These are phyloP conservation scores for Lepraria neglecta DNA, from an alignment of 495 filamentous ascomycete genomes.

Conservation along the genomic window DNA sequence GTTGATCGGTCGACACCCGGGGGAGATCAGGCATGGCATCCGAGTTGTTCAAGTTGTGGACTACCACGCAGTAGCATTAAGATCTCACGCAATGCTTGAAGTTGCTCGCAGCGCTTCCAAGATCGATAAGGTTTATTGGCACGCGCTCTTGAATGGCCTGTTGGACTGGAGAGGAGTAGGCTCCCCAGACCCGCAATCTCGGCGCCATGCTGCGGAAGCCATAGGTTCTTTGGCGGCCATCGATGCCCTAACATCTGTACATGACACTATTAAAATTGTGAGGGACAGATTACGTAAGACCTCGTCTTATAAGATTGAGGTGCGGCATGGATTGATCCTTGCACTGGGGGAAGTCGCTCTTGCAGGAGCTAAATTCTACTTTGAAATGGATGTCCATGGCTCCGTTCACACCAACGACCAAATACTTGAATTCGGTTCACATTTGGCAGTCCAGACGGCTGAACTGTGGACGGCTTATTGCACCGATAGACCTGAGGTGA, in stretches of 20 bases:
- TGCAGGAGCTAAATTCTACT: background rate
- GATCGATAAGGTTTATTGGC: constrained; percentile 62
- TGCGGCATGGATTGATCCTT: constrained; percentile 19
- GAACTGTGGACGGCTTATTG: constrained; percentile 2
- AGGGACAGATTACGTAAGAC: constrained; percentile 6
- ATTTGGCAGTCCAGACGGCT: too few relatives aligned
- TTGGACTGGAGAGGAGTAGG: constrained; percentile 85
- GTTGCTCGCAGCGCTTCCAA: constrained; percentile 62
- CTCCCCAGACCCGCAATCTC: constrained; percentile 63
- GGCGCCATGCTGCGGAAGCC: constrained; percentile 62
- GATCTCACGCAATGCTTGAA: constrained; percentile 71
- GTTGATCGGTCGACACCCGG: constrained; percentile 84
- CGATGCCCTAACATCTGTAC: constrained; percentile 13
- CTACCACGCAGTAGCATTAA: constrained; percentile 83
- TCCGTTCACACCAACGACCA: background rate
- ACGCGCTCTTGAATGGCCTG: constrained; percentile 59
- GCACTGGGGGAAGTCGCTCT: constrained; percentile 16
- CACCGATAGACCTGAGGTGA: background rate
- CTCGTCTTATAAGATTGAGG: background rate
- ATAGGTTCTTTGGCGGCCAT: constrained; percentile 54
- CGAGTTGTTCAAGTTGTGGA: constrained; percentile 80
- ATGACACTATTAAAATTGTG: constrained; percentile 1
- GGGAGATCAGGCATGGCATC: constrained; percentile 75
- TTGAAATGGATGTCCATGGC: background rate
- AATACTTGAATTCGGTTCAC: too few relatives aligned